A percentile compares a stretch with the other conserved stretches of the same genome.
Conservation (phyloP, 2,329 filamentous ascomycete species). For the Tolypocladium tundrense region DNA sequence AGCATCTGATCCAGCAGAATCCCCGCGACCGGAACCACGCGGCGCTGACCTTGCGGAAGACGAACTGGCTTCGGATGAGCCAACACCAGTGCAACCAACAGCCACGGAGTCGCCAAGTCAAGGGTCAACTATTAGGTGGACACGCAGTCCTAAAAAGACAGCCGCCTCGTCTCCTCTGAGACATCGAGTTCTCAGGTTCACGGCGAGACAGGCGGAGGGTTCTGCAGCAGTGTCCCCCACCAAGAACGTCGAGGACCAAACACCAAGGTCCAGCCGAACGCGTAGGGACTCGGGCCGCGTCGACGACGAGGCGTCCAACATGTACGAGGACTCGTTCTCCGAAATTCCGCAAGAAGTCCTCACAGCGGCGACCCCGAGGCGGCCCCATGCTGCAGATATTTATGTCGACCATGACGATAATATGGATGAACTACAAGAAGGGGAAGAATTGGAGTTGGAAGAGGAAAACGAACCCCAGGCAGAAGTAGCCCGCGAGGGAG, state of each 20-base stretch:
- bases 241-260: neutral
- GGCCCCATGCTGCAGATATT: constrained; percentile 4
- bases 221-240: neutral
- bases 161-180: constrained; percentile 18
- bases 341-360: constrained; percentile 43
- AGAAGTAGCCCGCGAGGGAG: neutral
- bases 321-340: constrained; percentile 47
- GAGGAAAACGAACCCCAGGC: constrained; percentile 3
- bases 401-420: constrained; percentile 5
- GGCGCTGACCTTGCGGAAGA: neutral
- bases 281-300: constrained; percentile 4
- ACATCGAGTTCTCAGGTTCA: constrained; percentile 21
- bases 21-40: neutral
- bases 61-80: constrained; percentile 6
- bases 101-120: constrained; percentile 11
- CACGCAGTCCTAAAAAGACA: constrained; percentile 24
- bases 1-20: constrained; percentile 4
- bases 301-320: constrained; percentile 19
- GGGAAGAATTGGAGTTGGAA: constrained; percentile 3
- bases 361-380: constrained; percentile 35
- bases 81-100: constrained; percentile 9
- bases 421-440: neutral
- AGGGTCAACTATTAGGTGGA: constrained; percentile 16
- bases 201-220: constrained; percentile 13
- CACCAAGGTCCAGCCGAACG: constrained; percentile 1